Evolutionary conservation across 2,329 filamentous ascomycete genomes (phyloP), one percentile per base, ranked within the genome.

Genomic region (Penicillium sp.): DNA sequence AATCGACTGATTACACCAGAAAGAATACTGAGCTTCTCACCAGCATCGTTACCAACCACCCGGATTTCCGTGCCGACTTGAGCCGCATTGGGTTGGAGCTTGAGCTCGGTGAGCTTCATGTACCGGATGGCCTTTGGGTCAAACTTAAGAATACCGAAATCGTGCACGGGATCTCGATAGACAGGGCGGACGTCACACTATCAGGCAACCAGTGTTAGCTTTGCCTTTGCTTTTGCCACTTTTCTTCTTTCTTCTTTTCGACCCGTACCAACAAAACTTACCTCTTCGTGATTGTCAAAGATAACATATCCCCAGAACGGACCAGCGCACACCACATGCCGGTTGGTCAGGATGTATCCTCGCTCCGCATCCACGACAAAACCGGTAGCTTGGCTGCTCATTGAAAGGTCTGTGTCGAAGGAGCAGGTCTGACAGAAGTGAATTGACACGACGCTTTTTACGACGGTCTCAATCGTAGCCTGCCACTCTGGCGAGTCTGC

Each of bases 271-370:
- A n/a, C 11, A 6, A 42, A 49, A 63, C 76, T 57, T 70, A 82
- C 82, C 74, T 89, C 86, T 72, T 99, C 94, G 75, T 99, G 94
- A 72, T 99, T 99, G 74, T 99, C 95, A 73, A 99, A 99, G 64
- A 99, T 92, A 72, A 90, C 92, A 77, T 96, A 97, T 46, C 94
- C 94, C 89, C 93, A 97, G 76, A 99, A 99, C 1, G 94, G 94
- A 1, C 94, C 94, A 1, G 94, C 84, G 61, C 94, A 92, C 41
- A 97, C 94, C 29, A 99, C 94, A 77, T 99, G 94, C 56, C 90
- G 85, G 73, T 94, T 94, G 11, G 90, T 94, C 73, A 94, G 76
- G 66, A 94, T 93, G 71, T 92, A 92, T 73, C 94, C 94, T 73
- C 85, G 86, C 76, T 96, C 88, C 5, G 94, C 90, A 77, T 99